A percentile compares a stretch with the other conserved stretches of the same genome.
These are phyloP conservation scores for Brettanomyces anomalus DNA, from an alignment of 805 yeast genomes.

Conservation along the genomic window DNA sequence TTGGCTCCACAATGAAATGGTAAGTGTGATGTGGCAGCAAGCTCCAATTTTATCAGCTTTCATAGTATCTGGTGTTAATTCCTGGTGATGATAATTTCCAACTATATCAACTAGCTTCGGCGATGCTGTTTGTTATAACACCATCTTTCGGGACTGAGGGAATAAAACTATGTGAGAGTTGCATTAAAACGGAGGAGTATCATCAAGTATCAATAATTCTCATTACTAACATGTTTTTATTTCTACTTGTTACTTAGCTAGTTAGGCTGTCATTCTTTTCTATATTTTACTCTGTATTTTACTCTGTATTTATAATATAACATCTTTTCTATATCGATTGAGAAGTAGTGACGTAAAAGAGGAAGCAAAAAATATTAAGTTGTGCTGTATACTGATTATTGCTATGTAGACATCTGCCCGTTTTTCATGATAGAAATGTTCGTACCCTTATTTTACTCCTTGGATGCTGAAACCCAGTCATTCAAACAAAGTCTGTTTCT, in stretches of 20 bases:
- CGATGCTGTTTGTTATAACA: slow-evolving; percentile 15
- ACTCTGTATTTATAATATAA: background rate
- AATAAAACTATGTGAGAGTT: background rate
- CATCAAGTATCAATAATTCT: background rate
- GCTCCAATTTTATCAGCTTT: too few relatives aligned
- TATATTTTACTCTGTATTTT: background rate
- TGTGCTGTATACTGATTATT: background rate
- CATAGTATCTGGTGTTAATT: background rate
- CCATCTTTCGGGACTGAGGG: slow-evolving; percentile 19
- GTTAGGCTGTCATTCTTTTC: background rate
- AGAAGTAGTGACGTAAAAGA: too few relatives aligned
- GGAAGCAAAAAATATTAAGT: background rate
- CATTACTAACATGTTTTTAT: background rate
- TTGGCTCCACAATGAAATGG: too few relatives aligned
- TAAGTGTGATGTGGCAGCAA: too few relatives aligned
- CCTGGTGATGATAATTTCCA: slow-evolving; percentile 5
- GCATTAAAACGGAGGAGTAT: background rate
- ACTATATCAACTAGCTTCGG: slow-evolving; percentile 16
- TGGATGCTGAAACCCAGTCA: slow-evolving; percentile 57
- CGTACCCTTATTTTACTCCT: too few relatives aligned
- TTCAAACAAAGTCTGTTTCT: slow-evolving; percentile 86
- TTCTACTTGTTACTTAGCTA: background rate
- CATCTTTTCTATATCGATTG: too few relatives aligned
- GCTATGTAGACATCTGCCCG: slow-evolving; percentile 1
- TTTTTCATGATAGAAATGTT: too few relatives aligned